phyloP scores from a whole-genome alignment of 257 asterid species.

The Nicotiana sylvestris region DNA sequence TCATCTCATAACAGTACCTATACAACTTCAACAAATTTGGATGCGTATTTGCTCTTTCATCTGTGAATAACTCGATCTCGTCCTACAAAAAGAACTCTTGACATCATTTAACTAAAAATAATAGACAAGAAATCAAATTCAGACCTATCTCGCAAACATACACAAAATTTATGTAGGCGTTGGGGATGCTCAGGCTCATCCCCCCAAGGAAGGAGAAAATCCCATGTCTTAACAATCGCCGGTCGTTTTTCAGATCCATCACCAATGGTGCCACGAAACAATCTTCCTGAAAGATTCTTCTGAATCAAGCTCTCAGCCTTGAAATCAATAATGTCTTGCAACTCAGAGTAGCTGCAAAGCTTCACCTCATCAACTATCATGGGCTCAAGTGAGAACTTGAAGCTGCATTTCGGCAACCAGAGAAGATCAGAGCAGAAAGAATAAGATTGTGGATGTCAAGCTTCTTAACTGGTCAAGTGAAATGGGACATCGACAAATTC shows the following conservation, averaged over 20 bases:
- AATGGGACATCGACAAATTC: neutral
- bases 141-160: neutral
- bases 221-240: slow-evolving; percentile 3
- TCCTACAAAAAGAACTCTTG: neutral
- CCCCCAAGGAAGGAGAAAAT: neutral
- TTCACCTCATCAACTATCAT: neutral
- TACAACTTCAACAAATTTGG: neutral
- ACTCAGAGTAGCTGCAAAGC: neutral
- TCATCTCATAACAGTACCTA: neutral
- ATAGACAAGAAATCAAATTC: neutral
- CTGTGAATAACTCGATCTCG: neutral
- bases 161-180: neutral
- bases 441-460: neutral
- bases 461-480: neutral
- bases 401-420: neutral
- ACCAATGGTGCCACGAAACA: neutral
- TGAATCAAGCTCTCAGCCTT: neutral
- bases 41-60: neutral
- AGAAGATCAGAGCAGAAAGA: neutral
- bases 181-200: neutral
- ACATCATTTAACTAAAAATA: neutral
- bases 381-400: neutral
- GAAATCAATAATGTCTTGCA: neutral
- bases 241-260: neutral
- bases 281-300: neutral